A percentile compares a stretch with the other conserved stretches of the same genome.
Evolutionary conservation across 2,329 filamentous ascomycete genomes (phyloP).

Genomic region (Endocalyx cinctus): DNA sequence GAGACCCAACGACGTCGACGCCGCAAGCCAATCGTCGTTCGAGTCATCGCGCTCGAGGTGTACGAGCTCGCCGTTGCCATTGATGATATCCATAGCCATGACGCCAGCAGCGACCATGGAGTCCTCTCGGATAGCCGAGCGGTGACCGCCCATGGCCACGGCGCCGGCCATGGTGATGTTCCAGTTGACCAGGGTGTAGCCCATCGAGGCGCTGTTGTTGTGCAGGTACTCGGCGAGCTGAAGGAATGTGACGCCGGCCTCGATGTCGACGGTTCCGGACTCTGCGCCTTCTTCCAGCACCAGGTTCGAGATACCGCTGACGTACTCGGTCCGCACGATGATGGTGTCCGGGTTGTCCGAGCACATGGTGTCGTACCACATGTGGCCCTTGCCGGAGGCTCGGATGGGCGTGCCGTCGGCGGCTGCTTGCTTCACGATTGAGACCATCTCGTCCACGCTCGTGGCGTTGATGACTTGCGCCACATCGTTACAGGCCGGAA

Average conservation of each 20-base stretch:
- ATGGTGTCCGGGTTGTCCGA: slow-evolving; percentile 41
- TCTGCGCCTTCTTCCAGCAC: slow-evolving; percentile 30
- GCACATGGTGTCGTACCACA: slow-evolving; percentile 49
- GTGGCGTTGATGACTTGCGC: slow-evolving; percentile 39
- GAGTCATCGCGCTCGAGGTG: slow-evolving; percentile 36
- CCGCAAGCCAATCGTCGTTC: slow-evolving; percentile 46
- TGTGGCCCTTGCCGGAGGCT: slow-evolving; percentile 45
- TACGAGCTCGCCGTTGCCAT: slow-evolving; percentile 39
- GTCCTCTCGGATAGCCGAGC: slow-evolving; percentile 42
- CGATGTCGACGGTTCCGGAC: slow-evolving; percentile 41
- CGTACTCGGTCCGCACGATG: slow-evolving; percentile 41
- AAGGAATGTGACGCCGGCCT: slow-evolving; percentile 48
- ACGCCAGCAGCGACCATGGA: slow-evolving; percentile 47
- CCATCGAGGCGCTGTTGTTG: slow-evolving; percentile 39
- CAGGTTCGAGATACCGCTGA: slow-evolving; percentile 41
- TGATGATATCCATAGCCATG: slow-evolving; percentile 43
- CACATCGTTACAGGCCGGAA: slow-evolving; percentile 43
- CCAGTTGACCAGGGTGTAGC: slow-evolving; percentile 50
- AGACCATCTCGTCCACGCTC: slow-evolving; percentile 38
- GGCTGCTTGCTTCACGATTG: slow-evolving; percentile 36
- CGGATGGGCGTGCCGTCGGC: slow-evolving; percentile 36
- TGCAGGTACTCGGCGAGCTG: slow-evolving; percentile 48
- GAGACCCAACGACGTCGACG: slow-evolving; percentile 45
- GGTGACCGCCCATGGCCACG: slow-evolving; percentile 49
- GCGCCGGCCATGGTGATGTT: slow-evolving; percentile 48